Base-by-base conservation (phyloP, 2,329 filamentous ascomycete species). In the Trichoderma sp. region DNA sequence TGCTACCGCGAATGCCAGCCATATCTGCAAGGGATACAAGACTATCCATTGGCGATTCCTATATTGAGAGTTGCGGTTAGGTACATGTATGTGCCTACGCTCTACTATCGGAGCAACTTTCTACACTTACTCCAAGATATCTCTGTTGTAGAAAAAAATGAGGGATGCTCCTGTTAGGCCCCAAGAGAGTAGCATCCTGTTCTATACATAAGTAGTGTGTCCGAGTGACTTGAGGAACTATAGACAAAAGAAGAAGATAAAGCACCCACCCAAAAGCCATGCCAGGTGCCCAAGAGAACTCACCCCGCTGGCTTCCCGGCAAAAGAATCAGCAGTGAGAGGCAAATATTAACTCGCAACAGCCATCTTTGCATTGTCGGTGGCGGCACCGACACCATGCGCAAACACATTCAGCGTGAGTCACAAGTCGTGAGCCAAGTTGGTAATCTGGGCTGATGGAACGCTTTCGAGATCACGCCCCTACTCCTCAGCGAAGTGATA, bases 171-270 rank as follows among this genome's bases (percentile, higher is more conserved):
- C 58, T 3, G 66, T 68, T 5, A 59, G 3, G 10, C 66, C 58
- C 66, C 66, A 68, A 19, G 49, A 60, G 13, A 62, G 33, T 13
- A 68, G 27, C 4, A 56, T 49, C 27, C 66, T 68, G 35, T 27
- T 52, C 5, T 11, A 6, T 14, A 67, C 0, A 29, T 67, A 0
- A 67, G 55, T n/a, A 1, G 5, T 21, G 37, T 6, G 16, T 13
- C 3, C n/a, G n/a, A n/a, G n/a, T n/a, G n/a, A n/a, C n/a, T n/a
- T n/a, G n/a, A n/a, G n/a, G n/a, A n/a, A n/a, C n/a, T n/a, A n/a
- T n/a, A n/a, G n/a, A n/a, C n/a, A n/a, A n/a, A n/a, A n/a, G n/a
- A n/a, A n/a, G 31, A 21, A 11, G 14, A 29, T 29, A 29, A 5
- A 31, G 33, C 21, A 68, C 66, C 1, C 11, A 62, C 66, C 27